Evolutionary conservation across 495 filamentous ascomycete genomes (phyloP).

Genomic region (Podospora pseudopauciseta): DNA sequence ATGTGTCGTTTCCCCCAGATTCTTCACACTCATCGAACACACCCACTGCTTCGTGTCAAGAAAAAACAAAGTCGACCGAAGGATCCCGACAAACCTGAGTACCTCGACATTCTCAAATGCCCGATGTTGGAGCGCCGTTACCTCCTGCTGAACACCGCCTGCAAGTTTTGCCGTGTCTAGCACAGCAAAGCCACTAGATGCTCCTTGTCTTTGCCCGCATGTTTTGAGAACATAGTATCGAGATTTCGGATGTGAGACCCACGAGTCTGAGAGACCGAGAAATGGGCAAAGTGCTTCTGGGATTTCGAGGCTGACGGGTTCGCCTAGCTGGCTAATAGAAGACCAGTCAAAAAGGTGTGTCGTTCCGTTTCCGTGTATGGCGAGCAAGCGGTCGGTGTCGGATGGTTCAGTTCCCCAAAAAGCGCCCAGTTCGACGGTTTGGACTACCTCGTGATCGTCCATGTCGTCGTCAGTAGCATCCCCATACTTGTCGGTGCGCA

Average conservation of each 20-base stretch:
- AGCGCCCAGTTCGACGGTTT: too few species aligned
- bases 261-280: too few species aligned
- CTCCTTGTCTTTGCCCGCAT: neutral
- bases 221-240: neutral
- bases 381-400: too few species aligned
- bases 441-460: too few species aligned
- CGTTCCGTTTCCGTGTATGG: too few species aligned
- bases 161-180: neutral
- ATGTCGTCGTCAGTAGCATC: too few species aligned
- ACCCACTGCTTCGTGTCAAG: conserved; percentile 17
- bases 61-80: conserved; percentile 14
- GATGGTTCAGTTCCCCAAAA: too few species aligned
- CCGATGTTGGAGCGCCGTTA: neutral
- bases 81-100: conserved; percentile 2
- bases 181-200: neutral
- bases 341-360: neutral
- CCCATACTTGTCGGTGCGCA: too few species aligned
- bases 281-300: neutral
- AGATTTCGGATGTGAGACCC: too few species aligned
- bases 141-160: neutral
- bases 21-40: conserved; percentile 17
- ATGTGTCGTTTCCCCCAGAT: neutral
- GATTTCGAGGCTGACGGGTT: neutral
- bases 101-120: neutral
- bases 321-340: neutral